Base-by-base conservation (phyloP, 805 yeast species). In the Alloascoidea hylecoeti region DNA sequence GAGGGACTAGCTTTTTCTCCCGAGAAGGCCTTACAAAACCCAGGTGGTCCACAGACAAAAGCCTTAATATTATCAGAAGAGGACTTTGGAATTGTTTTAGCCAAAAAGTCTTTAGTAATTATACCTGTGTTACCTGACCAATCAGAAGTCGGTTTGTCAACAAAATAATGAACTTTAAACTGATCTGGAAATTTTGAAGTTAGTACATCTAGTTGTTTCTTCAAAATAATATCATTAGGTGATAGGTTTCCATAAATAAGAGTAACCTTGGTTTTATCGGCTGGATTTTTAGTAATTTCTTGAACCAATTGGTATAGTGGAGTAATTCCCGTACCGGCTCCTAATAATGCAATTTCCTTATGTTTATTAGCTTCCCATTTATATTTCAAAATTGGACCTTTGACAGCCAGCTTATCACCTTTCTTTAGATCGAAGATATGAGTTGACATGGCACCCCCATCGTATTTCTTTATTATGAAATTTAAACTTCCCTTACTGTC, bases 261-360 rank as follows among this genome's bases (percentile, higher is more conserved):
- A 45, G 76, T 69, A 45, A 92, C 77, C 70, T 85, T 79, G 52
- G 98, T 92, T 59, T 84, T 79, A 64, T 89, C 97, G 35, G 61
- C 64, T 40, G 94, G 88, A 68, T 88, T 75, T 55, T 69, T 68
- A 52, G 82, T 68, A 55, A 89, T 72, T 56, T 74, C 77, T 51
- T 75, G 79, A 44, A 84, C 58, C 57, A 92, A 63, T 68, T 92
- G 98, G 69, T 71, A 88, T 61, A 92, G 69, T 42, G 98, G 98
- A 36, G 96, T 84, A 58, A 92, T 86, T 62, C 97, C 97, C 37
- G 94, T 70, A 55, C 98, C 98, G 53, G 95, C 98, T 50, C 96
- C 96, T 49, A 92, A 67, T 56, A 92, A 71, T 41, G 79, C 74
- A 56, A 92, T 75, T 46, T 75, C 65, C 52, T 82, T 74, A 66